Evolutionary conservation across 495 filamentous ascomycete genomes (phyloP).

Genomic region (Pseudomonodictys pantanalensis): DNA sequence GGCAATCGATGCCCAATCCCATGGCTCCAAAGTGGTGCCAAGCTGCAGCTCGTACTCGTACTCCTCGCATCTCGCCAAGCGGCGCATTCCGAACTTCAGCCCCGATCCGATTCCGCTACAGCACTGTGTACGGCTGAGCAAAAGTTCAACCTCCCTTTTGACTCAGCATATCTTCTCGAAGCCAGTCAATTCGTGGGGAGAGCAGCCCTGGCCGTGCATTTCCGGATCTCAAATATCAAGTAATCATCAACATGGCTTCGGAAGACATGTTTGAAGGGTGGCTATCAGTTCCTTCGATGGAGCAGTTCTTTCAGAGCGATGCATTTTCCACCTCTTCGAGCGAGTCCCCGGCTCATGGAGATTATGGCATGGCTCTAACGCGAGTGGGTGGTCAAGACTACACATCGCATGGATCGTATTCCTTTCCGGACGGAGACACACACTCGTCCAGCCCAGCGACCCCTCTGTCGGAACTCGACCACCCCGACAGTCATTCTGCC

Average conservation of each 20-base stretch:
- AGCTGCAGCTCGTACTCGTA: neutral
- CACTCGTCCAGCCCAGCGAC: neutral
- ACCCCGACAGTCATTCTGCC: neutral
- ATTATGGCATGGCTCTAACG: neutral
- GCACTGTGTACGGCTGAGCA: neutral
- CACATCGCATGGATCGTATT: too few relatives aligned
- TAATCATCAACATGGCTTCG: neutral
- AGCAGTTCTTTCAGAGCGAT: neutral
- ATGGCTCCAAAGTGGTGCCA: neutral
- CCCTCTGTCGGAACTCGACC: neutral
- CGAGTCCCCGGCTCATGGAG: neutral
- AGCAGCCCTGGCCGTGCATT: neutral
- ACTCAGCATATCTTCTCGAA: neutral
- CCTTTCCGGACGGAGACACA: neutral
- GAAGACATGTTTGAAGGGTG: constrained; percentile 1
- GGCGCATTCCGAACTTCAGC: neutral
- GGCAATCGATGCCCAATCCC: neutral
- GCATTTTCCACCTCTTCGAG: neutral
- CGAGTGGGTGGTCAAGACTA: too few relatives aligned
- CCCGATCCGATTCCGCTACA: too few relatives aligned
- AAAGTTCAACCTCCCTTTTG: neutral
- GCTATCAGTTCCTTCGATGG: constrained; percentile 1
- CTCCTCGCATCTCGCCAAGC: neutral
- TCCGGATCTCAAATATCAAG: neutral
- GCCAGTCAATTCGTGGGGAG: neutral